Evolutionary conservation across 805 yeast genomes (phyloP), one percentile per base, ranked within the genome.

Genomic region (Nakazawaea holstii): DNA sequence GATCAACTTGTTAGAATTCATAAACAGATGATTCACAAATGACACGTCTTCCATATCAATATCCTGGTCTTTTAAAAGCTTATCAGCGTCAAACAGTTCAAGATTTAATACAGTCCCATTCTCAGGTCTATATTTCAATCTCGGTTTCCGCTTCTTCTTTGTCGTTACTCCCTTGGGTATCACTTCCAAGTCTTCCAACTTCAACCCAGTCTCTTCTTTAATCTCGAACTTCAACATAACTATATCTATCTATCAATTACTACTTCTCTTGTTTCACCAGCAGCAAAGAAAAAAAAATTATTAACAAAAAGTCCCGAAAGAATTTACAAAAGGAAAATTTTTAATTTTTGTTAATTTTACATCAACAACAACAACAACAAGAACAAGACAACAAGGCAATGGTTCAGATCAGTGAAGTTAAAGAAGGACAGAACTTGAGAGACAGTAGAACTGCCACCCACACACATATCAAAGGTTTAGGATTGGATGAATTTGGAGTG

Each of bases 401-500:
- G 54, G 53, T 52, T 37, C 52, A 50, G 28, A 52, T 52, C 41
- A 48, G 46, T 35, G 55, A 52, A 42, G 55, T 52, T 13, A 50
- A 52, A 39, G 55, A 52, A 8, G 26, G 46, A 6, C 41, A 40
- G n/a, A 39, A 46, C 27, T 38, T 42, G 35, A 73, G 82, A 48
- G 85, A 80, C 50, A 72, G 77, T 49, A 76, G 96, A 55, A 87
- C 96, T 1, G 96, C 98, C 1, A 94, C 99, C 4, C 99, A 92
- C 64, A 91, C 99, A 2, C 99, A 92, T 64, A 92, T 92, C 73
- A 85, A 84, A 59, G 98, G 98, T 2, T 76, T 92, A 15, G 99
- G 99, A 2, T 73, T 92, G 43, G 97, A 92, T 62, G 98, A 91
- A 55, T 82, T 77, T 52, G 96, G 97, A 35, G 66, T 75, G 35